Evolutionary conservation across 768 basidiomycete species (phyloP).

Genomic region (Dictyophora rubrovolvata): DNA sequence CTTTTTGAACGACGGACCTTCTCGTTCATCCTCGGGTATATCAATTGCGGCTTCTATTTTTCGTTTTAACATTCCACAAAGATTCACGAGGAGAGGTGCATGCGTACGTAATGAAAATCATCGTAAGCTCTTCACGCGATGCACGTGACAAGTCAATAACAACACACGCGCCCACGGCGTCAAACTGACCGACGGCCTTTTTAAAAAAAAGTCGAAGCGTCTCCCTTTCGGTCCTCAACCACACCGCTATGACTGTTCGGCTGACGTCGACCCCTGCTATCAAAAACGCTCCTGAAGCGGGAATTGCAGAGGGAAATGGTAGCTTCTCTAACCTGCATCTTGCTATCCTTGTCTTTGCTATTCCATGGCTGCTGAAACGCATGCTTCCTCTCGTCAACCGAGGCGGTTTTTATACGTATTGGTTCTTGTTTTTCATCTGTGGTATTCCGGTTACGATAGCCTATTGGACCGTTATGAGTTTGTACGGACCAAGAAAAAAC

Average conservation of each 20-base stretch:
- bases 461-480: slow-evolving; percentile 87
- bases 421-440: slow-evolving; percentile 65
- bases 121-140: too few species aligned
- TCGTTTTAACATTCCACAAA: neutral
- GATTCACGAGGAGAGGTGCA: neutral
- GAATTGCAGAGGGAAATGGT: slow-evolving; percentile 79
- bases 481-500: slow-evolving; percentile 70
- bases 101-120: too few species aligned
- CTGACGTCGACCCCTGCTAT: slow-evolving; percentile 67
- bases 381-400: slow-evolving; percentile 73
- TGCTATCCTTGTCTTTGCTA: slow-evolving; percentile 60
- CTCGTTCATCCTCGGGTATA: neutral
- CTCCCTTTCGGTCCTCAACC: neutral
- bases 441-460: slow-evolving; percentile 69
- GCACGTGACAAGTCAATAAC: neutral
- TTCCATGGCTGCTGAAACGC: slow-evolving; percentile 79
- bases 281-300: slow-evolving; percentile 74
- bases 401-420: slow-evolving; percentile 78
- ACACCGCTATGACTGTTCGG: slow-evolving; percentile 25
- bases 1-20: neutral
- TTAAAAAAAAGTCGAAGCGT: neutral
- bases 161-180: neutral
- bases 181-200: neutral
- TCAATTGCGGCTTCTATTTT: neutral
- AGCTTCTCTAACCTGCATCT: slow-evolving; percentile 77